Percentiles rank a stretch among this genome's conserved stretches.
phyloP scores from a whole-genome alignment of 768 basidiomycete genomes.

The Leccinum sublutescens region DNA sequence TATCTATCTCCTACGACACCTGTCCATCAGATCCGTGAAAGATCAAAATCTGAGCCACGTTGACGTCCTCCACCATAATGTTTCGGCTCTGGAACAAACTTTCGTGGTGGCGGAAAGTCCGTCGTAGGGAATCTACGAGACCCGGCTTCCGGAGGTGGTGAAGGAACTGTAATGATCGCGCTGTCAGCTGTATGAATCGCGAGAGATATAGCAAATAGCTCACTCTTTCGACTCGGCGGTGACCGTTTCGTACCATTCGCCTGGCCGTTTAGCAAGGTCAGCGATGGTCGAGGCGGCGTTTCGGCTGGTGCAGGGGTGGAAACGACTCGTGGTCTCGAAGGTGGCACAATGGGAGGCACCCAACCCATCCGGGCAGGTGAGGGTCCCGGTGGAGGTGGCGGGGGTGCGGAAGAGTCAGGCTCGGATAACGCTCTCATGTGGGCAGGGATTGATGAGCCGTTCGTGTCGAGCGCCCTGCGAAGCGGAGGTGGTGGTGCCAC shows the following conservation, averaged over 20 bases:
- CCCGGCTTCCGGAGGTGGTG: slow-evolving; percentile 63
- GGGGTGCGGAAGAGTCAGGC: slow-evolving; percentile 34
- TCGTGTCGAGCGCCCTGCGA: slow-evolving; percentile 34
- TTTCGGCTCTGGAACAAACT: slow-evolving; percentile 49
- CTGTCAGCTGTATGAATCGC: slow-evolving; percentile 8
- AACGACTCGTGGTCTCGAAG: slow-evolving; percentile 23
- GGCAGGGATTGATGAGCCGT: slow-evolving; percentile 33
- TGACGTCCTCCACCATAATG: slow-evolving; percentile 64
- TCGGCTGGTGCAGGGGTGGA: slow-evolving; percentile 26
- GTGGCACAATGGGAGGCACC: slow-evolving; percentile 14
- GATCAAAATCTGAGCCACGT: slow-evolving; percentile 72
- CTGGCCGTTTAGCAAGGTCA: slow-evolving; percentile 17
- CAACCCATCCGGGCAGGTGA: slow-evolving; percentile 27
- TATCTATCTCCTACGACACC: not conserved
- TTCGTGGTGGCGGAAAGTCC: slow-evolving; percentile 76
- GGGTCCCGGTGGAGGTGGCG: slow-evolving; percentile 34
- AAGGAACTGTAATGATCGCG: slow-evolving; percentile 40
- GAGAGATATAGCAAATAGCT: slow-evolving; percentile 15
- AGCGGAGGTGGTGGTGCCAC: slow-evolving; percentile 40
- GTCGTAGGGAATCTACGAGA: slow-evolving; percentile 71
- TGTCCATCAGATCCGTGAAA: slow-evolving; percentile 33
- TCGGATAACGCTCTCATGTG: slow-evolving; percentile 48
- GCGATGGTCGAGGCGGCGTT: slow-evolving; percentile 13
- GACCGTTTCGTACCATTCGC: slow-evolving; percentile 34
- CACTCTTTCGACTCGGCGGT: slow-evolving; percentile 49